Conservation (phyloP, 805 yeast genomes). For the Yamadazyma insecticola region DNA sequence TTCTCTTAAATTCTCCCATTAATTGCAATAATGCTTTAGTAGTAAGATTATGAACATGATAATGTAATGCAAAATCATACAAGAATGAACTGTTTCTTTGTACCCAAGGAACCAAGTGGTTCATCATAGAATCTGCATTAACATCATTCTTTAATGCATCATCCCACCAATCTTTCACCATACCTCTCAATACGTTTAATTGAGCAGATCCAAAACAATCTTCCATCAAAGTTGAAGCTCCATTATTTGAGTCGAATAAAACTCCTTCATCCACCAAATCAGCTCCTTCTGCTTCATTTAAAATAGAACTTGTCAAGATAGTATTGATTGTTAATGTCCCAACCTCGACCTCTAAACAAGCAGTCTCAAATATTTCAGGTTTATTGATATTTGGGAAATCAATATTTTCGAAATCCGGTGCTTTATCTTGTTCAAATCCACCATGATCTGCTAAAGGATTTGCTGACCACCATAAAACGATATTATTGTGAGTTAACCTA, state of each 20-base stretch:
- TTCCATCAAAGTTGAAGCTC: slow-evolving; percentile 57
- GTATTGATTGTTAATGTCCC: slow-evolving; percentile 84
- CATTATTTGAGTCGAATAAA: slow-evolving; percentile 31
- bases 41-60: slow-evolving; percentile 83
- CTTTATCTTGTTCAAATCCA: slow-evolving; percentile 63
- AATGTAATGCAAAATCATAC: slow-evolving; percentile 74
- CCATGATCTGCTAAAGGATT: slow-evolving; percentile 80
- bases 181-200: slow-evolving; percentile 57
- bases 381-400: slow-evolving; percentile 69
- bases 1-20: slow-evolving; percentile 67
- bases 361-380: slow-evolving; percentile 74
- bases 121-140: slow-evolving; percentile 80
- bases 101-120: slow-evolving; percentile 81
- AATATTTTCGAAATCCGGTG: slow-evolving; percentile 51
- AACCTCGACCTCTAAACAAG: slow-evolving; percentile 74
- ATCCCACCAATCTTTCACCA: slow-evolving; percentile 94
- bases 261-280: slow-evolving; percentile 54
- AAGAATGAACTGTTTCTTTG: slow-evolving; percentile 67
- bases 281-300: slow-evolving; percentile 86
- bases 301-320: slow-evolving; percentile 73
- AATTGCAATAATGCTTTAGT: slow-evolving; percentile 78
- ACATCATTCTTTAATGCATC: slow-evolving; percentile 64
- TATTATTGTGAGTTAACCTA: slow-evolving; percentile 54
- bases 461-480: slow-evolving; percentile 93
- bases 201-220: slow-evolving; percentile 82